phyloP scores from a whole-genome alignment of 495 filamentous ascomycete species.

The Cercophora scortea region DNA sequence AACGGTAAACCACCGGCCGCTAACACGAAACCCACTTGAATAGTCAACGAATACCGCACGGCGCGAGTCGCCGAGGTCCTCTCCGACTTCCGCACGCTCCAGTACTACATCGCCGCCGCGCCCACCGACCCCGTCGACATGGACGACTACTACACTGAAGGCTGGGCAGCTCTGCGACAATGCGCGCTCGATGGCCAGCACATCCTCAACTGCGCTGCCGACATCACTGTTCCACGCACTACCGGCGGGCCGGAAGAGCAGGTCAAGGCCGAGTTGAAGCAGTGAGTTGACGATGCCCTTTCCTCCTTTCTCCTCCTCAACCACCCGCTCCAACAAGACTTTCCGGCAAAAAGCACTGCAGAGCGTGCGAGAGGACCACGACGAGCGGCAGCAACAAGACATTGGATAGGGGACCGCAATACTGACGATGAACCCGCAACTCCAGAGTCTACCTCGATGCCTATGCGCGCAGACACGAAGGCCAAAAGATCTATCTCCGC shows the following conservation, averaged over 20 bases:
- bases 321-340: too few relatives aligned
- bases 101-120: slow-evolving; percentile 69
- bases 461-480: slow-evolving; percentile 71
- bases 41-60: slow-evolving; percentile 81
- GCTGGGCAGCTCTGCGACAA: slow-evolving; percentile 68
- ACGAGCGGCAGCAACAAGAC: too few relatives aligned
- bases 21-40: slow-evolving; percentile 14
- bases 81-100: slow-evolving; percentile 74
- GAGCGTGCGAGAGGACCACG: too few relatives aligned
- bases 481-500: slow-evolving; percentile 75
- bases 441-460: slow-evolving; percentile 70
- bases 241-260: slow-evolving; percentile 56
- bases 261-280: slow-evolving; percentile 64
- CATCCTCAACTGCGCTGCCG: slow-evolving; percentile 54
- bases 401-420: too few relatives aligned
- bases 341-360: neutral
- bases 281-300: slow-evolving; percentile 42
- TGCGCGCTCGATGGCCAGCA: slow-evolving; percentile 67
- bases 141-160: slow-evolving; percentile 72
- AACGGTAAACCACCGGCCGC: slow-evolving; percentile 1
- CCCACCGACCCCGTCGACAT: slow-evolving; percentile 47
- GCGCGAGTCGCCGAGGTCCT: slow-evolving; percentile 77
- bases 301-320: neutral
- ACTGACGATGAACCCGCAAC: too few relatives aligned
- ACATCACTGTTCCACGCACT: slow-evolving; percentile 55